Conservation (phyloP, 352 stramenopile genomes). For the Pythium pectinolyticum region DNA sequence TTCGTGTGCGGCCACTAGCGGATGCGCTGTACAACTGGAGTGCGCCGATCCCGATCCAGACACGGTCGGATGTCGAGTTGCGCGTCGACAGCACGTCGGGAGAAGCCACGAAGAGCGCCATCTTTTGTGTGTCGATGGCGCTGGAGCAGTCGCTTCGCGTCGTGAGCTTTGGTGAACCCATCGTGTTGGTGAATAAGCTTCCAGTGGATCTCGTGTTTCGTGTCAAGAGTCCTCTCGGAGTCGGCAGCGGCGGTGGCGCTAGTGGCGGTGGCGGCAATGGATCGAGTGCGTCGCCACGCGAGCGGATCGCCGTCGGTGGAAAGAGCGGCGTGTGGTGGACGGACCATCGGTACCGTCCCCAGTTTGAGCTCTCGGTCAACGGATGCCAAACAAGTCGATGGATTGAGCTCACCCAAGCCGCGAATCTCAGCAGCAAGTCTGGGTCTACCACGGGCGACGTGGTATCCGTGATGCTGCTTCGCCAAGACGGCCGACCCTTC, state of each 20-base stretch:
- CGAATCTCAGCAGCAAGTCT: slow-evolving; percentile 31
- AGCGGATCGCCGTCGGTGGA: slow-evolving; percentile 53
- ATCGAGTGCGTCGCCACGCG: slow-evolving; percentile 11
- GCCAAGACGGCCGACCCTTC: slow-evolving; percentile 61
- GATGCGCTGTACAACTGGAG: slow-evolving; percentile 62
- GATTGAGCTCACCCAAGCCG: slow-evolving; percentile 56
- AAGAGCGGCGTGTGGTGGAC: slow-evolving; percentile 80
- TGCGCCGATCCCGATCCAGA: slow-evolving; percentile 77
- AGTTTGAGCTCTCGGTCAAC: slow-evolving; percentile 68
- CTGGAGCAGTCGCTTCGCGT: slow-evolving; percentile 68
- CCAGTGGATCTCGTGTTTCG: slow-evolving; percentile 62
- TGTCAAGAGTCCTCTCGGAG: slow-evolving; percentile 42
- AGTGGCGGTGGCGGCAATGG: slow-evolving; percentile 6
- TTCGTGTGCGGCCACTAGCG: slow-evolving; percentile 59
- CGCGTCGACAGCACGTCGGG: slow-evolving; percentile 60
- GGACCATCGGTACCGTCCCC: slow-evolving; percentile 53
- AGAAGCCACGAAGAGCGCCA: slow-evolving; percentile 35
- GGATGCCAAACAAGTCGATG: slow-evolving; percentile 68
- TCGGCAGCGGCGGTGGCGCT: background rate
- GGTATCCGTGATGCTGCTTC: slow-evolving; percentile 60
- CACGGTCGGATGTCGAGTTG: slow-evolving; percentile 51
- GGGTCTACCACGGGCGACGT: slow-evolving; percentile 35
- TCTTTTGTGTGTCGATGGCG: slow-evolving; percentile 68
- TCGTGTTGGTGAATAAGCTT: slow-evolving; percentile 81
- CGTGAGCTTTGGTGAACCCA: slow-evolving; percentile 63